phyloP scores from a whole-genome alignment of 2,329 filamentous ascomycete species.

The Amauroascus niger region DNA sequence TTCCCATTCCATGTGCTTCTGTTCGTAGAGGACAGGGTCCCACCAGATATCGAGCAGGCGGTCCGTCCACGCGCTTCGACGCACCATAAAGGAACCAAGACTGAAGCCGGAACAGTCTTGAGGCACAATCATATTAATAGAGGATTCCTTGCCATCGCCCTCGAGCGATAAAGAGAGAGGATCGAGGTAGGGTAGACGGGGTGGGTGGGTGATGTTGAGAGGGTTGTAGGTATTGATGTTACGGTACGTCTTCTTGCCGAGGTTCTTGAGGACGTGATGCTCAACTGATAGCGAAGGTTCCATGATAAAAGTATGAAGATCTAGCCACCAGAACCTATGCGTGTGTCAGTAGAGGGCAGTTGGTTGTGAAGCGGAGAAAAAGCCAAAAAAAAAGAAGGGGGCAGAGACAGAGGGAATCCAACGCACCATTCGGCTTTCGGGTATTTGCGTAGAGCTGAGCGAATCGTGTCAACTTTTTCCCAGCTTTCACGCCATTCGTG shows the following conservation, averaged over 20 bases:
- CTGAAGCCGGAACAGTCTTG: conserved; percentile 97
- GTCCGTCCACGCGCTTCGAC: conserved; percentile 79
- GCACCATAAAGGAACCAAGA: conserved; percentile 87
- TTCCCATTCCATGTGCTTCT: conserved; percentile 98
- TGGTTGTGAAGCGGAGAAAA: too few species aligned
- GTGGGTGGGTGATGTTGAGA: conserved; percentile 81
- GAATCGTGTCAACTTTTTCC: conserved; percentile 95
- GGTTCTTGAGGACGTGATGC: conserved; percentile 74
- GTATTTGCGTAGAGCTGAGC: conserved; percentile 82
- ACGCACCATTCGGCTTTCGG: conserved; percentile 85
- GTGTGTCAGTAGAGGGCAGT: too few species aligned
- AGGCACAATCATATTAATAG: conserved; percentile 77
- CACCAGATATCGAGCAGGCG: conserved; percentile 92
- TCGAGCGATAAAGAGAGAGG: conserved; percentile 58
- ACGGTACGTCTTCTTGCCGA: conserved; percentile 68
- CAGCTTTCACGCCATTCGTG: conserved; percentile 99
- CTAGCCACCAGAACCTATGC: conserved; percentile 96
- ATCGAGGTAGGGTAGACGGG: conserved; percentile 65
- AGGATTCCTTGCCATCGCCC: conserved; percentile 67
- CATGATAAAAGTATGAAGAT: conserved; percentile 97
- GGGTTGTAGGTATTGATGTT: conserved; percentile 97
- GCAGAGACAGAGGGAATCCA: not conserved
- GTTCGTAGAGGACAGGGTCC: conserved; percentile 95
- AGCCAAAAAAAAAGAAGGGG: not conserved
- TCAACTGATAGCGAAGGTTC: conserved; percentile 86